phyloP scores from a whole-genome alignment of 2,329 filamentous ascomycete genomes.

The Monilinia aucupariae region DNA sequence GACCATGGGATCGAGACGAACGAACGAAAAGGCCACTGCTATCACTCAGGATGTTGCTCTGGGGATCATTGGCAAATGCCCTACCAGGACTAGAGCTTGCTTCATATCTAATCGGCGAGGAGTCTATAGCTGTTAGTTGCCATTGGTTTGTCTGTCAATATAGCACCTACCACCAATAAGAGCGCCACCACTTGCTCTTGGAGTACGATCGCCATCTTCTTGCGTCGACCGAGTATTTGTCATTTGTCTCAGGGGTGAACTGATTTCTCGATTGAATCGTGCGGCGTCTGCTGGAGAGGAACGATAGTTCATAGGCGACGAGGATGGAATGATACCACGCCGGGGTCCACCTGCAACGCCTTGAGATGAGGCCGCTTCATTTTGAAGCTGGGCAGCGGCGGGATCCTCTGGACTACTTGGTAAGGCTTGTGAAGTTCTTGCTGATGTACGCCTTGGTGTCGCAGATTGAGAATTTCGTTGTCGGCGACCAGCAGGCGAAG shows the following conservation, averaged over 20 bases:
- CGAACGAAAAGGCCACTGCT: conserved; percentile 84
- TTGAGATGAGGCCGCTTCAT: conserved; percentile 35
- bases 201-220: conserved; percentile 62
- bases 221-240: conserved; percentile 50
- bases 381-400: conserved; percentile 35
- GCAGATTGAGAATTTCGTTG: conserved; percentile 50
- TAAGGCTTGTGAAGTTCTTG: conserved; percentile 51
- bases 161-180: conserved; percentile 53
- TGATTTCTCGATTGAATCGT: conserved; percentile 40
- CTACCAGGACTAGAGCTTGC: conserved; percentile 83
- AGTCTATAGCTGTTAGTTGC: conserved; percentile 53
- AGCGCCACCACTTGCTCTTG: conserved; percentile 55
- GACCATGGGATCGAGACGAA: conserved; percentile 48
- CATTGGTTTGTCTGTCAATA: not conserved
- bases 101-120: conserved; percentile 86
- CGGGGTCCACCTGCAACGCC: conserved; percentile 41
- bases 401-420: conserved; percentile 43
- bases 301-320: conserved; percentile 76
- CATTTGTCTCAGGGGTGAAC: conserved; percentile 56
- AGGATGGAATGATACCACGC: conserved; percentile 55
- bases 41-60: conserved; percentile 72
- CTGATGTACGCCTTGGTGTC: conserved; percentile 52
- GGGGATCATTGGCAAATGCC: conserved; percentile 45
- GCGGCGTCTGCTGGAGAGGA: conserved; percentile 50
- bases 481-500: conserved; percentile 54